Evolutionary conservation across 2,329 filamentous ascomycete species (phyloP), one percentile per base, ranked within the genome.

Genomic region (Pseudogymnoascus sp.): DNA sequence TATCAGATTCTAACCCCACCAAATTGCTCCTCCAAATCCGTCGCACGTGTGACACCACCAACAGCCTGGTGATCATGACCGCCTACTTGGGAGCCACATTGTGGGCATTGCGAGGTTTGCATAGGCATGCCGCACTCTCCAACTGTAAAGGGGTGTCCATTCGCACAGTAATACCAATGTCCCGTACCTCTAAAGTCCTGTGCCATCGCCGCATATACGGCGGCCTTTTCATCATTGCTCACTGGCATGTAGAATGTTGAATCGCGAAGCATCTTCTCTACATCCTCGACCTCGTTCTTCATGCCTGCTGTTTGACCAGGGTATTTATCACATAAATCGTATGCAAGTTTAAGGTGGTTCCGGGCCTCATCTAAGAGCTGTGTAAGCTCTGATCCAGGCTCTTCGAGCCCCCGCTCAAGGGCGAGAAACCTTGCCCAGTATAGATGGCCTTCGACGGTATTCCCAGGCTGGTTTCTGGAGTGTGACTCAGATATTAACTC

Each of bases 121-220:
- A 87, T 86, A 0, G 86, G 82, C 78, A 84, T 82, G 1, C 86
- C 86, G 67, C 86, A 88, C 63, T 88, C 83, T 0, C 85, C 85
- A 33, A 88, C 77, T 0, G 84, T 83, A 65, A 89, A 86, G 2
- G 81, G 79, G 67, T 86, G 82, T 1, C 79, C 78, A 62, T 84
- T 83, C 22, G 65, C 70, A 64, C 83, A 86, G 0, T 72, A 76
- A 69, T 86, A 87, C 85, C 84, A 87, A 64, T 86, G 82, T 0
- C 85, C 85, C 0, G 78, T 83, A 0, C 80, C 78, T 0, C 59
- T 63, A 37, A 84, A 79, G 63, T 81, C 79, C 0, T 57, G 61
- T 1, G 77, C 69, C 81, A 86, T 85, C 2, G 83, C 82, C 1
- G 64, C 59, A 59, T 80, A 75, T 2, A 85, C 76, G 0, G 73